Percentiles rank a stretch among this genome's conserved stretches.
phyloP scores from a whole-genome alignment of 352 stramenopile species.

The Globisporangium alternatum region DNA sequence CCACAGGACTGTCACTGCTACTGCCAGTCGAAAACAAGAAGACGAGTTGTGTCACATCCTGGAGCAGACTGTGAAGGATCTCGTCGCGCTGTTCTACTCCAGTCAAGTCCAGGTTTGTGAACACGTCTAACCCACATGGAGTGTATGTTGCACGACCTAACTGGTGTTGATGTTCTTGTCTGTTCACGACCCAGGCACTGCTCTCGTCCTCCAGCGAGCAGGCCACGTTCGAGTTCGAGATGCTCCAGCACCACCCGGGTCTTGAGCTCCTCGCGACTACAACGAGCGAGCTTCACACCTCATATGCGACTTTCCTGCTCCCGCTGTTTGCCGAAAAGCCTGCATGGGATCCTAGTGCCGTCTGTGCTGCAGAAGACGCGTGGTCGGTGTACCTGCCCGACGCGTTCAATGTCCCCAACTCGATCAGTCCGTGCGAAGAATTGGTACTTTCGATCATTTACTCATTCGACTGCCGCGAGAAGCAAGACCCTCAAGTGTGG shows the following conservation, averaged over 20 bases:
- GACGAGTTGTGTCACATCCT: neutral
- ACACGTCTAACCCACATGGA: neutral
- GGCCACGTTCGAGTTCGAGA: constrained; percentile 42
- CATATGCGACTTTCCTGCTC: constrained; percentile 30
- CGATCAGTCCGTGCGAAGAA: neutral
- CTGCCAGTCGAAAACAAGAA: neutral
- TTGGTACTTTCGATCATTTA: constrained; percentile 11
- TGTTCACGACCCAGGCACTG: constrained; percentile 3
- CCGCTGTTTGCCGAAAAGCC: constrained; percentile 28
- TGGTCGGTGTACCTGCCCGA: constrained; percentile 24
- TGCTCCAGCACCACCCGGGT: constrained; percentile 32
- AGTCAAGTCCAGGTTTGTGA: constrained; percentile 12
- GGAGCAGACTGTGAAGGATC: neutral
- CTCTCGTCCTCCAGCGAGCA: constrained; percentile 13
- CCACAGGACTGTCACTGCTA: constrained; percentile 1
- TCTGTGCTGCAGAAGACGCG: constrained; percentile 15
- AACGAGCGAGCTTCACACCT: neutral
- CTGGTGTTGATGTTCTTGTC: neutral
- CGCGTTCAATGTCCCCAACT: constrained; percentile 28
- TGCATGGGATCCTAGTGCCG: constrained; percentile 19
- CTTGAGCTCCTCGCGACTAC: constrained; percentile 32
- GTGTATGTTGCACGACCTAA: neutral
- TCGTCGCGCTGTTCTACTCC: constrained; percentile 8
- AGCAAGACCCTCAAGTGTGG: neutral
- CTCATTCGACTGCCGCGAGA: neutral